phyloP scores from a whole-genome alignment of 805 yeast species.

The Cyberlindnera misumaiensis region DNA sequence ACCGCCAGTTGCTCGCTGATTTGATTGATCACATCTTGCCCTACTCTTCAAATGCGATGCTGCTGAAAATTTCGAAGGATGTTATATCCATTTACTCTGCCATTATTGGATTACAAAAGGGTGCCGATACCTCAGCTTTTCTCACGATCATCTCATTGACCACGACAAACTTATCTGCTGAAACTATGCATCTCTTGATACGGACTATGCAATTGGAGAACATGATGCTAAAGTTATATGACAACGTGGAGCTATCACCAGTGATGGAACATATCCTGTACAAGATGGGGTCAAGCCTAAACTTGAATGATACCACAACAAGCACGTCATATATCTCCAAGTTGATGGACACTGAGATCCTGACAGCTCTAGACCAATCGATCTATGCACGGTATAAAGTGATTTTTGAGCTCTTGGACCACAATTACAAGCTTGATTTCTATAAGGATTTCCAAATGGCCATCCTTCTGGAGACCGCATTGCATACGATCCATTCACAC shows the following conservation, averaged over 20 bases:
- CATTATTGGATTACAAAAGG: conserved; percentile 1
- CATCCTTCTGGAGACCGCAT: conserved; percentile 10
- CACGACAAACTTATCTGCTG: conserved; percentile 7
- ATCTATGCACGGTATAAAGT: conserved; percentile 17
- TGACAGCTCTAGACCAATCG: conserved; percentile 12
- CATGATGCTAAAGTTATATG: conserved; percentile 3
- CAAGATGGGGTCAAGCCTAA: conserved; percentile 4
- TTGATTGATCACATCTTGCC: conserved; percentile 16
- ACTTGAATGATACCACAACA: not conserved
- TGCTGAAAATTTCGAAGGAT: conserved; percentile 10
- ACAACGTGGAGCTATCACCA: conserved; percentile 1
- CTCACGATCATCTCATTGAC: conserved; percentile 4
- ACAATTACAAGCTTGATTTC: conserved; percentile 17
- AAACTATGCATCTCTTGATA: conserved; percentile 8
- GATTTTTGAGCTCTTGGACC: conserved; percentile 22
- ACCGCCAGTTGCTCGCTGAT: conserved; percentile 1
- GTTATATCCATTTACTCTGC: conserved; percentile 4
- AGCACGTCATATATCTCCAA: conserved; percentile 2
- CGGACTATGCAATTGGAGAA: conserved; percentile 6
- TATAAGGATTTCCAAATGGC: conserved; percentile 15
- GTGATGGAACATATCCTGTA: conserved; percentile 10
- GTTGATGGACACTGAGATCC: conserved; percentile 10
- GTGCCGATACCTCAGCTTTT: conserved; percentile 1
- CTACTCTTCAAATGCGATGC: conserved; percentile 7
- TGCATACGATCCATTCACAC: conserved; percentile 6